Base-by-base conservation (phyloP, 768 basidiomycete species). In the Suillus fuscotomentosus region DNA sequence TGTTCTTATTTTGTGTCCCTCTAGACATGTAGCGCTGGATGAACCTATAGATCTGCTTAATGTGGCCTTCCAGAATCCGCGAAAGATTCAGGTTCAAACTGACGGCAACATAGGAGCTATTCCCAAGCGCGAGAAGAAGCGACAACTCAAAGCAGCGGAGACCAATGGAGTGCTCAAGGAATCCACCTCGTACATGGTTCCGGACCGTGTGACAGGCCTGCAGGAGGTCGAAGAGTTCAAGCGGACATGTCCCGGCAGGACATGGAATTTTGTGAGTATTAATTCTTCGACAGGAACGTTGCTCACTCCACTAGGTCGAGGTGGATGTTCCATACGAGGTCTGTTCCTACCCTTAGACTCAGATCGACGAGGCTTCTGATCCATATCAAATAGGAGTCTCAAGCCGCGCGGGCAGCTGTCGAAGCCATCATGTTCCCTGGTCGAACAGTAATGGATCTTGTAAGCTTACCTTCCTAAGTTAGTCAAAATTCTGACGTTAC, bases 61-160 rank as follows among this genome's bases (percentile, higher is more conserved):
- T 70, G 94, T 98, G 5, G 93, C 94, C 1, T 98, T 98, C 68
- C 95, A 98, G 73, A 97, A 97, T 71, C 95, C 95, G n/a, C 85
- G 94, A 7, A 90, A 91, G 70, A 77, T 91, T 15, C 80, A 79
- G 53, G 72, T 81, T 4, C 79, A 83, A 65, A 65, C 77, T 24
- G 80, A 81, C 56, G 82, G 83, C 14, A 85, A 86, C 66, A 65
- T 75, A 38, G 80, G 79, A 17, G 79, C 79, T 1, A 69, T 80
- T n/a, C 72, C 79, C 14, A 84, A 82, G 67, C 80, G 74, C 70
- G 78, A 82, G 65, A 80, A 77, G 71, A 81, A 75, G 69, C 70
- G 67, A 62, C 72, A 69, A 54, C 50, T 61, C 48, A 67, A 68
- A 43, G 65, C 10, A 11, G 31, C 38, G 13, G 66, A 47, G 17